Base-by-base conservation (phyloP, 2,329 filamentous ascomycete genomes). In the Pleoardoris graminearum region DNA sequence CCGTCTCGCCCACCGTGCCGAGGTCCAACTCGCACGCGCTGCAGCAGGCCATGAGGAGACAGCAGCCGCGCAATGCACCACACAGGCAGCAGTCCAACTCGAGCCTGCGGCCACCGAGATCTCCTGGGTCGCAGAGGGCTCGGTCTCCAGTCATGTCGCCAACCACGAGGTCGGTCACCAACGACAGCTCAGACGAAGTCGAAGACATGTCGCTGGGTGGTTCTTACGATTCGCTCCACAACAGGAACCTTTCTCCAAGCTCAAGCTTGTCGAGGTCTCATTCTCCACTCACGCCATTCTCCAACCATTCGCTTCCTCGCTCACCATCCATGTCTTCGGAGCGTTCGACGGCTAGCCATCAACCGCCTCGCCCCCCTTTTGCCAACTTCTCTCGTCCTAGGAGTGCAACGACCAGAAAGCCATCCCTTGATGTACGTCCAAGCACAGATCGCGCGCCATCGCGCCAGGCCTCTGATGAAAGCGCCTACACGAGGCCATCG, bases 371-470 rank as follows among this genome's bases (percentile, higher is more conserved):
- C 14, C 89, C 91, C 0, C 85, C 89, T 0, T 93, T 95, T 22
- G 41, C 41, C 75, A 97, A 99, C 74, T 97, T 97, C 72, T 97
- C 94, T 0, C 84, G 94, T 37, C 94, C 94, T 0, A 76, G 96
- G 55, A 97, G 93, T 72, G 82, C 87, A 67, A 83, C 85, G 54
- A 85, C 85, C 55, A 85, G 82, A 11, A 6, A 47, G 7, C 83
- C 84, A 14, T 72, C 71, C 5, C 48, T 71, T 14, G 75, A 77
- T 27, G 67, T 61, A 7, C 58, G 65, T 27, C 65, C 75, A 6
- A 68, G 68, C 17, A 58, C 67, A n/a, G 74, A 74, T 25, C 44
- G 44, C 7, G 62, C 57, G 14, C 69, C 69, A 2, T 66, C 65
- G 23, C 62, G 71, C n/a, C 70, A 74, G 50, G 57, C 59, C 17